Conservation (phyloP, 2,329 filamentous ascomycete species). For the Aspergillus tanneri region DNA sequence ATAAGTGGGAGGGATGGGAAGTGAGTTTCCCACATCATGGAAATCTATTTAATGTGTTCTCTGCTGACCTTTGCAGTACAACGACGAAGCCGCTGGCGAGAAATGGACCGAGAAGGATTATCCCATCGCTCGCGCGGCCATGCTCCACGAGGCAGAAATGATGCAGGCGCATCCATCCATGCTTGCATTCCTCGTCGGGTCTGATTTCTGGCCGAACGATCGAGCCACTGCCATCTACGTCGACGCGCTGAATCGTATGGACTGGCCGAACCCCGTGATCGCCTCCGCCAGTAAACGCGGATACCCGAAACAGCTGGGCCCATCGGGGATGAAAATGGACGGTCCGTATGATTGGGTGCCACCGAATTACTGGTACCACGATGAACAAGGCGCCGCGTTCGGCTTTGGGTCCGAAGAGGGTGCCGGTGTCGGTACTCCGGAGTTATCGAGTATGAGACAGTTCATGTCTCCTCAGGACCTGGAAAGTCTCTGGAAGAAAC, state of each 20-base stretch:
- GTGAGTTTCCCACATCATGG: conserved; percentile 18
- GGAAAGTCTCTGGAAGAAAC: conserved; percentile 56
- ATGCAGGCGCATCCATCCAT: conserved; percentile 61
- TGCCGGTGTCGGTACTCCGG: conserved; percentile 62
- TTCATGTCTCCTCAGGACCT: conserved; percentile 56
- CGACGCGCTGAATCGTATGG: conserved; percentile 48
- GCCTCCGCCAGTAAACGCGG: conserved; percentile 58
- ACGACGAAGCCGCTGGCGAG: conserved; percentile 50
- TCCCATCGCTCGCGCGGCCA: conserved; percentile 52
- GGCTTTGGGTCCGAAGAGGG: conserved; percentile 65
- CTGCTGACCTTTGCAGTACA: conserved; percentile 46
- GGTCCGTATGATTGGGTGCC: conserved; percentile 67
- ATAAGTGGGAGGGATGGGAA: conserved; percentile 66
- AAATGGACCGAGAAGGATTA: conserved; percentile 58
- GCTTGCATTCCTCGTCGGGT: conserved; percentile 59
- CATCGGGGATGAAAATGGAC: conserved; percentile 64
- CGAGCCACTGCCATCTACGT: conserved; percentile 56
- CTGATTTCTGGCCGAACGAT: conserved; percentile 64
- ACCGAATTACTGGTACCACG: conserved; percentile 63
- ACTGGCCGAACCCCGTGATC: conserved; percentile 60
- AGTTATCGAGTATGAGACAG: conserved; percentile 52
- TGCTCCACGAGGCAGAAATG: conserved; percentile 61
- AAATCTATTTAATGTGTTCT: neutral
- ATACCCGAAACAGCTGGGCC: conserved; percentile 52
- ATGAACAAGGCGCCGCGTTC: conserved; percentile 57